Conservation (phyloP, 306 rosid genomes). For the Pyrus pyrifolia region DNA sequence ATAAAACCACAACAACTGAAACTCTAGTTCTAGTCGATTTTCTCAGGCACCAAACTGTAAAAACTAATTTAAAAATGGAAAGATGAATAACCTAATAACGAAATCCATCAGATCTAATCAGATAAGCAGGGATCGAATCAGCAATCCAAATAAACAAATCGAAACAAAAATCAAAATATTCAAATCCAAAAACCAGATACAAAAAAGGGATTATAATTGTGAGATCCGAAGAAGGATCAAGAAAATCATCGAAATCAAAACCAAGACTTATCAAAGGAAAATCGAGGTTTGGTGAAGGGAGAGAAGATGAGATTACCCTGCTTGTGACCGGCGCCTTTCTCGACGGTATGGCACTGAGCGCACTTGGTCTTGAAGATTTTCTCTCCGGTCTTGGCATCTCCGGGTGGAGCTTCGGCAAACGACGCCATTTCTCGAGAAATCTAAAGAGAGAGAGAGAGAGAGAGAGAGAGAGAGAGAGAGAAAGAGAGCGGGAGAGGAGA, state of each 20-base stretch:
- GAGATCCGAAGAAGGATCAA: slow-evolving; percentile 11
- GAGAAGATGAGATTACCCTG: slow-evolving; percentile 42
- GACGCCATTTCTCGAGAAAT: slow-evolving; percentile 50
- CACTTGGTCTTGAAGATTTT: slow-evolving; percentile 80
- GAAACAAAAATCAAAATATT: neutral
- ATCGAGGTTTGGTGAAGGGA: neutral
- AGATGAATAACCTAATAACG: neutral
- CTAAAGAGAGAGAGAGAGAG: neutral
- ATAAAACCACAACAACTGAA: neutral
- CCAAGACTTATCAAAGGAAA: neutral
- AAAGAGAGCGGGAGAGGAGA: neutral
- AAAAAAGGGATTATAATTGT: neutral
- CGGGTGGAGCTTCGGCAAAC: slow-evolving; percentile 72
- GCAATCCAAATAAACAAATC: neutral
- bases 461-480: neutral
- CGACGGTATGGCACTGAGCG: slow-evolving; percentile 93
- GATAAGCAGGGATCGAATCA: neutral
- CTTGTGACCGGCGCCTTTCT: slow-evolving; percentile 84
- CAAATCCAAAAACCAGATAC: neutral
- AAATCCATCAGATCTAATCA: neutral
- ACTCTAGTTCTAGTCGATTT: neutral
- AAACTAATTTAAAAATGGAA: neutral
- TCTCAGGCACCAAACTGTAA: neutral
- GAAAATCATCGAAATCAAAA: neutral
- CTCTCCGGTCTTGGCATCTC: slow-evolving; percentile 52